phyloP scores from a whole-genome alignment of 2,329 filamentous ascomycete genomes.

The Macrophomina phaseolina region DNA sequence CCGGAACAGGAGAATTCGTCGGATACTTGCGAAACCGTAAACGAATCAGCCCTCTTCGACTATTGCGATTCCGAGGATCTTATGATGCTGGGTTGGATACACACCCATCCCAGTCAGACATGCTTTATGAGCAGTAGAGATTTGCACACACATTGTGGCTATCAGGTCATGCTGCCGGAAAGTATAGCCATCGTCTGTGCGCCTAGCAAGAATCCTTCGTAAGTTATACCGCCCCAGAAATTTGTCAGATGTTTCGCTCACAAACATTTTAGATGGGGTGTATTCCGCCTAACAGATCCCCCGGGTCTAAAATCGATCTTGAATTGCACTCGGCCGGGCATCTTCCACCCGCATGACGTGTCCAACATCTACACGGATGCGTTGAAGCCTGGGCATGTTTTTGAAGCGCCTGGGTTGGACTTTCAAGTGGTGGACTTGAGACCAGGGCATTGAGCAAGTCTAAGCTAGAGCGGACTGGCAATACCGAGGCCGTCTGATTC shows the following conservation, averaged over 20 bases:
- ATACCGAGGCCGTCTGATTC: neutral
- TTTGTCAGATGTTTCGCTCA: constrained; percentile 2
- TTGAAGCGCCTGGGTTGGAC: constrained; percentile 60
- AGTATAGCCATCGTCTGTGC: constrained; percentile 97
- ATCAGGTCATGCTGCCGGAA: constrained; percentile 95
- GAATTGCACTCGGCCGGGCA: constrained; percentile 74
- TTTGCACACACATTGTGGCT: constrained; percentile 89
- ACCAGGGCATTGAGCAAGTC: constrained; percentile 27
- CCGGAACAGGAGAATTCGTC: constrained; percentile 88
- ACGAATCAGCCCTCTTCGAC: constrained; percentile 83
- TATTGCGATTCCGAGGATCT: constrained; percentile 86
- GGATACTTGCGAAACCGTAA: constrained; percentile 93
- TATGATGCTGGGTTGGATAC: constrained; percentile 93
- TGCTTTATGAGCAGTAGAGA: constrained; percentile 98
- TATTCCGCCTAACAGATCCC: constrained; percentile 92
- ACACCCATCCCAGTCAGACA: constrained; percentile 94
- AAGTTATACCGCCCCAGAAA: constrained; percentile 45
- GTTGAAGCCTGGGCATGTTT: constrained; percentile 62
- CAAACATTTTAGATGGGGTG: constrained; percentile 69
- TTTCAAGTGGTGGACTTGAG: constrained; percentile 71
- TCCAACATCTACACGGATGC: constrained; percentile 81
- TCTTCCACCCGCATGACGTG: constrained; percentile 81
- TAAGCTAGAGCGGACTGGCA: neutral
- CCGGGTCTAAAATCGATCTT: constrained; percentile 87
- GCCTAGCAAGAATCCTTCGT: constrained; percentile 78